Conservation (phyloP, 345 rosid genomes). For the Hypericum androsaemum region DNA sequence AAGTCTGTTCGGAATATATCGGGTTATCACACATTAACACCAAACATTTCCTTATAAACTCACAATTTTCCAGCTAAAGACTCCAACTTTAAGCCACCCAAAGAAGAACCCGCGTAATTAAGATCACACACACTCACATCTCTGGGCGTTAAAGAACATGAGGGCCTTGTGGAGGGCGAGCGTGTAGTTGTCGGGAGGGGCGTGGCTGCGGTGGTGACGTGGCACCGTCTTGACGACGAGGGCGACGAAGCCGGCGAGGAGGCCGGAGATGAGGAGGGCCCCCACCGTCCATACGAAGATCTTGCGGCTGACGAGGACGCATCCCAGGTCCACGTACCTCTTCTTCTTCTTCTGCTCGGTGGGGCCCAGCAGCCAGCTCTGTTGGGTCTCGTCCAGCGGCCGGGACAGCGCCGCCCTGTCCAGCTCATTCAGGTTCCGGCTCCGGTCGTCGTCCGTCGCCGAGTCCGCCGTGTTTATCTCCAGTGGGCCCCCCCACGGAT, state of each 20-base stretch:
- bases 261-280: slow-evolving; percentile 38
- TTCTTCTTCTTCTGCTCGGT: slow-evolving; percentile 89
- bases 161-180: slow-evolving; percentile 89
- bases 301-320: slow-evolving; percentile 91
- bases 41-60: too few species aligned
- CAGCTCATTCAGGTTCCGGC: slow-evolving; percentile 71
- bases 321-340: slow-evolving; percentile 90
- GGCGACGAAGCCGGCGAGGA: slow-evolving; percentile 61
- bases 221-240: slow-evolving; percentile 83
- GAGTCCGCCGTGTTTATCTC: slow-evolving; percentile 92
- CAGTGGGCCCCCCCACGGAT: slow-evolving; percentile 97
- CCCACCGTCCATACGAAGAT: slow-evolving; percentile 93
- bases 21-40: too few species aligned
- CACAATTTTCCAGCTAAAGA: too few species aligned
- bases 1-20: too few species aligned
- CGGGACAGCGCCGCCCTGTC: slow-evolving; percentile 82
- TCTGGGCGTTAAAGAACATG: slow-evolving; percentile 95
- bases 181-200: slow-evolving; percentile 80
- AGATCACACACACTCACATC: slow-evolving; percentile 32
- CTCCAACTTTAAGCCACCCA: too few species aligned
- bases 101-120: too few species aligned
- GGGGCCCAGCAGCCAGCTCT: slow-evolving; percentile 96
- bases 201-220: slow-evolving; percentile 42
- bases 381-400: slow-evolving; percentile 91
- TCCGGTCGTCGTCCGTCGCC: slow-evolving; percentile 92